Conservation (phyloP, 345 rosid genomes). For the Populus deltoides region DNA sequence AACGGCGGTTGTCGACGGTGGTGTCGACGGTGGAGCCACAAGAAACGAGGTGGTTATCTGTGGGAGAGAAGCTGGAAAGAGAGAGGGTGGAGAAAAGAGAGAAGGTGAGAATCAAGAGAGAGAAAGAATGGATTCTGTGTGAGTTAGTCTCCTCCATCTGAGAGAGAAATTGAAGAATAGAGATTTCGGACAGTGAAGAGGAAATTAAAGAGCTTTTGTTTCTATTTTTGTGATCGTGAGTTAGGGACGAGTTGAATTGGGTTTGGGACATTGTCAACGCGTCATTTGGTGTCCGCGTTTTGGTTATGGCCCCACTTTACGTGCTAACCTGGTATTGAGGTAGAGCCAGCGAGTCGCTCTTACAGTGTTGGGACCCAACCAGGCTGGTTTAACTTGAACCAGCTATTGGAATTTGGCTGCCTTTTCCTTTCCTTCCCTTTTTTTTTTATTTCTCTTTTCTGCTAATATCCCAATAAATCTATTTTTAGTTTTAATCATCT, state of each 20-base stretch:
- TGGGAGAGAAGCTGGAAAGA: conserved; percentile 37
- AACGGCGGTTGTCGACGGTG: conserved; percentile 55
- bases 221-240: too few relatives aligned
- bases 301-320: neutral
- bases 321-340: too few relatives aligned
- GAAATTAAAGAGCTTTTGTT: neutral
- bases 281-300: neutral
- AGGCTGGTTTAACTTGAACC: too few relatives aligned
- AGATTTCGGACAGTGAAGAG: neutral
- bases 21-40: conserved; percentile 66
- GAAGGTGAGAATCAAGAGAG: conserved; percentile 19
- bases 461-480: too few relatives aligned
- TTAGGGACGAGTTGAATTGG: too few relatives aligned
- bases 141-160: conserved; percentile 25
- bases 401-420: too few relatives aligned
- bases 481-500: too few relatives aligned
- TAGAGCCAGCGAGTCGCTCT: too few relatives aligned
- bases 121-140: neutral
- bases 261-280: too few relatives aligned
- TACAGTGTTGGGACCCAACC: too few relatives aligned
- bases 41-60: conserved; percentile 59
- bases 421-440: too few relatives aligned
- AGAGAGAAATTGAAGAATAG: neutral
- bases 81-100: conserved; percentile 12
- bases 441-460: too few relatives aligned